These are phyloP conservation scores for Annona cherimola DNA, from an alignment of 164 flowering plant genomes.

Conservation along the genomic window DNA sequence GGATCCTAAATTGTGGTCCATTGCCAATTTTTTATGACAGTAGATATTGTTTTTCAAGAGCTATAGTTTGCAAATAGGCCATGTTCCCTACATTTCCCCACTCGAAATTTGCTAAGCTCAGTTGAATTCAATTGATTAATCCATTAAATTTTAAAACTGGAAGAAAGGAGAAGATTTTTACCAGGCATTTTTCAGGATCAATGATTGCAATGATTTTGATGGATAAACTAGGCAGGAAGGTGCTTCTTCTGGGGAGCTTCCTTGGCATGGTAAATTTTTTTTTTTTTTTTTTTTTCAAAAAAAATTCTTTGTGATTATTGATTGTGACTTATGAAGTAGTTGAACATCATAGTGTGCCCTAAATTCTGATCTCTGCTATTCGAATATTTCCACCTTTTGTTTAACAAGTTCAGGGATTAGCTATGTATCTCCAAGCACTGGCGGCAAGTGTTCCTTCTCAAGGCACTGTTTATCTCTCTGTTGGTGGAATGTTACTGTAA, in stretches of 20 bases:
- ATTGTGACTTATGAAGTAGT: not conserved
- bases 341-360: not conserved
- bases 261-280: conserved; percentile 62
- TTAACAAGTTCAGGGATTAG: conserved; percentile 50
- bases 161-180: not conserved
- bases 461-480: conserved; percentile 52
- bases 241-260: conserved; percentile 86
- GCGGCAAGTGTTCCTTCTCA: conserved; percentile 46
- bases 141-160: not conserved
- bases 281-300: not conserved
- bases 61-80: not conserved
- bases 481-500: conserved; percentile 89
- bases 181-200: conserved; percentile 49
- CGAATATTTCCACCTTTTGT: not conserved
- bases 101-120: not conserved
- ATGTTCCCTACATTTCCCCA: not conserved
- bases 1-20: not conserved
- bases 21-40: too few relatives aligned
- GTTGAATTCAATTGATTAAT: not conserved
- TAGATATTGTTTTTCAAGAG: too few relatives aligned
- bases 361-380: conserved; percentile 3
- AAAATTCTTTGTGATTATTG: not conserved
- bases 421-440: conserved; percentile 71
- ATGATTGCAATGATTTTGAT: conserved; percentile 69
- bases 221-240: conserved; percentile 88